These are phyloP conservation scores for Leccinum pellstonianum DNA, from an alignment of 768 basidiomycete species.

Conservation along the genomic window DNA sequence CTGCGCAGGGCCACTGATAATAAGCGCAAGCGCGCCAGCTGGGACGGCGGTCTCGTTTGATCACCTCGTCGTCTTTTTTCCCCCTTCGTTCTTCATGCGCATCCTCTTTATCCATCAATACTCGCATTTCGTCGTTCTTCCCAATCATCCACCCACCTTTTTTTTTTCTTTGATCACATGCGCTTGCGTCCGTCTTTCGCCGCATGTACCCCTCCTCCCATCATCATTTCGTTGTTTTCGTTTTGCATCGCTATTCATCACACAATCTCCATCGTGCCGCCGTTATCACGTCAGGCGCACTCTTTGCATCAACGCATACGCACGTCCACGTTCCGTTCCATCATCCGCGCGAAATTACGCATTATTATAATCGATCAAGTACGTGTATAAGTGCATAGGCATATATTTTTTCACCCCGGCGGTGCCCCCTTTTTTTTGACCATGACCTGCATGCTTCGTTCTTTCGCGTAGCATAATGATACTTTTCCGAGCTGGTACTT, in stretches of 20 bases:
- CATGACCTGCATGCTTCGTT: constrained; percentile 11
- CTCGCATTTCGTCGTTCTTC: constrained; percentile 13
- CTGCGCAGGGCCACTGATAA: constrained; percentile 48
- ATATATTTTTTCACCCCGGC: constrained; percentile 16
- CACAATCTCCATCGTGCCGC: constrained; percentile 6
- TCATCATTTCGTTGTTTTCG: constrained; percentile 10
- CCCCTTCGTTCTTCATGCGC: not conserved
- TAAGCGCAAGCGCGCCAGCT: constrained; percentile 57
- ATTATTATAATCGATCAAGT: constrained; percentile 32
- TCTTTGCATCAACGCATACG: constrained; percentile 16
- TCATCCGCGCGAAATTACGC: constrained; percentile 16
- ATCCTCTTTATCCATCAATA: constrained; percentile 13
- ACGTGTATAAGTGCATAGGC: constrained; percentile 30
- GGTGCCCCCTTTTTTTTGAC: constrained; percentile 7
- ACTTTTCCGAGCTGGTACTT: constrained; percentile 14
- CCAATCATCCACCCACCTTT: constrained; percentile 2
- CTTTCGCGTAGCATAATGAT: constrained; percentile 11
- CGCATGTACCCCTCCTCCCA: not conserved
- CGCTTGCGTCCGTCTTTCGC: constrained; percentile 13
- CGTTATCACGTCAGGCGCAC: constrained; percentile 10
- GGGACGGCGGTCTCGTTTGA: constrained; percentile 46
- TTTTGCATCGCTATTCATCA: constrained; percentile 27
- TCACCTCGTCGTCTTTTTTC: not conserved
- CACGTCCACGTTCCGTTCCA: constrained; percentile 5
- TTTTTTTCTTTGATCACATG: not conserved